Base-by-base conservation (phyloP, 768 basidiomycete genomes). In the Russula dissimulans region DNA sequence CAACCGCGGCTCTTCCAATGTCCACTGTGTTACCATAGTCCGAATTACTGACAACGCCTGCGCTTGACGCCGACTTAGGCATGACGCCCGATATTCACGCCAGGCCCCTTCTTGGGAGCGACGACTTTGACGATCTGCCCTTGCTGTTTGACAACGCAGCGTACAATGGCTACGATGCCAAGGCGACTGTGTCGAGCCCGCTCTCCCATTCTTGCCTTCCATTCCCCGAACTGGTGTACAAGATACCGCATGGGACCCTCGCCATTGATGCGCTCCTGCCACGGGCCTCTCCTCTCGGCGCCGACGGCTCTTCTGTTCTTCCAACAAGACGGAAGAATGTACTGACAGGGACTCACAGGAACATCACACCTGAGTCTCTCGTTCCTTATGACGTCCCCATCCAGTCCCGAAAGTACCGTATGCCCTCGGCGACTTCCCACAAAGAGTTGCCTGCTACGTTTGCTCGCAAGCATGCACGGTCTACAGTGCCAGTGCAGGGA, bases 371-470 rank as follows among this genome's bases (percentile, higher is more conserved):
- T 3, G 80, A 80, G 36, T 67, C 77, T 3, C 79, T 91, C 26
- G 79, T 93, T 29, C 79, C 85, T 18, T 69, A 85, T 66, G 83
- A 87, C 54, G 91, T 91, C 1, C 92, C 91, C 0, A 90, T 86
- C 1, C 91, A 94, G 68, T 47, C 80, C 0, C 83, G 91, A 63
- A 81, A 80, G n/a, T 94, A 93, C 67, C 67, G 81, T 15, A 79
- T 79, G 0, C 84, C 88, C 0, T 91, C 89, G 0, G 70, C 78
- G 1, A 94, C 92, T 0, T 91, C 91, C 15, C 79, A 84, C 52
- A 93, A 91, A n/a, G n/a, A n/a, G n/a, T n/a, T n/a, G n/a, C n/a
- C n/a, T n/a, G n/a, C n/a, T n/a, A n/a, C n/a, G n/a, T n/a, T n/a
- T n/a, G n/a, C n/a, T n/a, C n/a, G n/a, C n/a, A n/a, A n/a, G n/a